Conservation (phyloP, 768 basidiomycete species). For the Leucocoprinus leucothites region DNA sequence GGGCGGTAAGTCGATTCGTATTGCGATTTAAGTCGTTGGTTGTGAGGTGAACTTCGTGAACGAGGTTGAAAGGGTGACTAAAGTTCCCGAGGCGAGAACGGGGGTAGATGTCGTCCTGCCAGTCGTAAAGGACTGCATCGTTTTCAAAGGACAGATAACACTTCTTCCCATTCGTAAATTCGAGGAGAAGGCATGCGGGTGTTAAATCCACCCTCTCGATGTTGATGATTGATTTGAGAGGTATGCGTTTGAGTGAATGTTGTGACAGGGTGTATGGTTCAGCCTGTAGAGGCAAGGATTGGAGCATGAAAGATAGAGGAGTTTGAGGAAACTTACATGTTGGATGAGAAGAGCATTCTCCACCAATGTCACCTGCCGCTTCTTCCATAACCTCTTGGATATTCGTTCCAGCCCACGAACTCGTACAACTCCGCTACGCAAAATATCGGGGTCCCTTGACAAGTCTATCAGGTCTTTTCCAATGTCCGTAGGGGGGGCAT, state of each 20-base stretch:
- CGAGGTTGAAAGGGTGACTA: slow-evolving; percentile 34
- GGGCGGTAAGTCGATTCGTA: slow-evolving; percentile 1
- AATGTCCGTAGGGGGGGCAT: slow-evolving; percentile 10
- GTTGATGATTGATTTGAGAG: slow-evolving; percentile 31
- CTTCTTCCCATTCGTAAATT: slow-evolving; percentile 25
- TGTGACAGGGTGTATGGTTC: slow-evolving; percentile 8
- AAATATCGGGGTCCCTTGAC: slow-evolving; percentile 9
- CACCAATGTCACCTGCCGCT: slow-evolving; percentile 7
- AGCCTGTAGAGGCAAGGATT: not conserved
- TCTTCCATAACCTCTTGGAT: slow-evolving; percentile 11
- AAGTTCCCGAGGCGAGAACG: slow-evolving; percentile 33
- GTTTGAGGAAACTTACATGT: slow-evolving; percentile 5
- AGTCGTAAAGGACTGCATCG: slow-evolving; percentile 40
- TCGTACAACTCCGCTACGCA: slow-evolving; percentile 1
- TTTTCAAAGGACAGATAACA: slow-evolving; percentile 35
- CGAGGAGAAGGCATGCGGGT: slow-evolving; percentile 32
- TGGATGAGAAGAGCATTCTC: slow-evolving; percentile 13
- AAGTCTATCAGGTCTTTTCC: slow-evolving; percentile 10
- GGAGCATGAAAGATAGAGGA: not conserved
- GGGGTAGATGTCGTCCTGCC: slow-evolving; percentile 43
- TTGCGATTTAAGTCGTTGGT: slow-evolving; percentile 8
- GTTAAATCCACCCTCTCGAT: slow-evolving; percentile 37
- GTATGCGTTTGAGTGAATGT: slow-evolving; percentile 19
- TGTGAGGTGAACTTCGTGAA: slow-evolving; percentile 36
- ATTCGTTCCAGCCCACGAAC: slow-evolving; percentile 6